Evolutionary conservation across 2,329 filamentous ascomycete species (phyloP), one percentile per base, ranked within the genome.

Genomic region (Fusarium brevicatenulatum): DNA sequence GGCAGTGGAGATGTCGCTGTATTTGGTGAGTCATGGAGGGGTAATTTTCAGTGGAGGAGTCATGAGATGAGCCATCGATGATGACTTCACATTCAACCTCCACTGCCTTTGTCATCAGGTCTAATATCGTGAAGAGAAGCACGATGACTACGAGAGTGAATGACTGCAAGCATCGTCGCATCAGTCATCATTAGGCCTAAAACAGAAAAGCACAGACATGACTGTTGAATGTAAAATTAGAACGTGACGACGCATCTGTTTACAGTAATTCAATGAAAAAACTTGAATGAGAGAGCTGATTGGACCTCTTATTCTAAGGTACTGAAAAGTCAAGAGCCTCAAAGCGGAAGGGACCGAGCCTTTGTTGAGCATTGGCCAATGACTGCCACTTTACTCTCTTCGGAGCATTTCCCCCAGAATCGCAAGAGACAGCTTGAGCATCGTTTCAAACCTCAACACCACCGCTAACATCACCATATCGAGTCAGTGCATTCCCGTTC

Each of bases 1-100:
- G 58, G 59, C 19, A 74, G 52, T 69, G 71, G 67, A 53, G 56
- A 25, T 21, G 23, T 30, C 36, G 11, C 23, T 63, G 34, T 60
- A 44, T 49, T 57, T 67, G 71, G 70, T 73, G 71, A 73, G 62
- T 73, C 71, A 73, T 68, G 54, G 67, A 73, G 71, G 71, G 71
- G 71, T 63, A 52, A 47, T 44, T 40, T 37, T 25, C 36, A 40
- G 28, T 63, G 42, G 28, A 68, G 40, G 68, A 66, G 63, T 71
- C 58, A 68, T 49, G 43, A 39, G 30, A 72, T 71, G 66, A 71
- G 47, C 42, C 55, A 70, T 70, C 30, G 36, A 58, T 37, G 58
- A 34, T 61, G 40, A 63, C 25, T 63, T 50, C 55, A 40, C 66
- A 68, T 58, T 16, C 30, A 56, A 19, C 28, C 36, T 43, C 46